Conservation (phyloP, 169 alveolate species). For the Prorocentrum cordatum region DNA sequence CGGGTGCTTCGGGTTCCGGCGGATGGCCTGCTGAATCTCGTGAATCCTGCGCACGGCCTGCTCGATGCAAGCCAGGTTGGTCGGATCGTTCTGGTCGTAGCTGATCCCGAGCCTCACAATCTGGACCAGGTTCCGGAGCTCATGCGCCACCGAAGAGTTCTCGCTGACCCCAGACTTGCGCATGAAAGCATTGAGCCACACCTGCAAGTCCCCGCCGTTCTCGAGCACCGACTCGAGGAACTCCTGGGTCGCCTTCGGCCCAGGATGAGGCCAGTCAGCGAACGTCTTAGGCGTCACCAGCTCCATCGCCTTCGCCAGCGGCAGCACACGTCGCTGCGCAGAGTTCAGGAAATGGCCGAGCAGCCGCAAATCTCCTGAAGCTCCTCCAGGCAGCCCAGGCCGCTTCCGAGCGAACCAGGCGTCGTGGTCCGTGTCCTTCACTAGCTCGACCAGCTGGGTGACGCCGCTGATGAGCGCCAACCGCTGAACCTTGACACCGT, state of each 20-base stretch:
- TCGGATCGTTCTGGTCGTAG: slow-evolving; percentile 2
- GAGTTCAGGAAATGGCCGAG: too few relatives aligned
- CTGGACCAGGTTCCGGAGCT: neutral
- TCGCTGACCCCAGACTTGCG: neutral
- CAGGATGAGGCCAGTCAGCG: slow-evolving; percentile 10
- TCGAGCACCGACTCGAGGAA: neutral
- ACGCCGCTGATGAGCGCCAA: too few relatives aligned
- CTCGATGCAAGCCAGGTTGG: neutral
- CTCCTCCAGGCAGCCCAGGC: slow-evolving; percentile 26
- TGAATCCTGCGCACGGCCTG: neutral
- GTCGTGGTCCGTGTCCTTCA: too few relatives aligned
- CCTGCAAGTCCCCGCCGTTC: neutral
- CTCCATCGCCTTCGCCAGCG: too few relatives aligned
- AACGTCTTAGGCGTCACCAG: neutral
- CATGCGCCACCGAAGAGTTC: neutral
- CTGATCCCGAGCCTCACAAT: neutral
- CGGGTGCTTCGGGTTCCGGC: slow-evolving; percentile 29
- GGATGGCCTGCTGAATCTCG: neutral
- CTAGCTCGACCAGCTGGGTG: too few relatives aligned
- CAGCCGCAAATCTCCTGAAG: neutral
- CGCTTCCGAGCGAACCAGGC: neutral
- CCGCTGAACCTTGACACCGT: too few relatives aligned
- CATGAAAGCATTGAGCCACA: neutral
- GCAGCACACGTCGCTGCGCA: too few relatives aligned
- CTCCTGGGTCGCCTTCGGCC: slow-evolving; percentile 1